phyloP scores from a whole-genome alignment of 176 grass and related monocot genomes.

The Triticum aestivum region IWGSC_CS_RefSeq_v2.1 NC_057794.1:447936297-447936796 shows the following conservation, averaged over 20 bases:
- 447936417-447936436: slow-evolving; percentile 3
- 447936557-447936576: neutral
- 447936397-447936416: neutral
- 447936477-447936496: neutral
- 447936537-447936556: neutral
- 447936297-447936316: slow-evolving; percentile 84
- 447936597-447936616: neutral
- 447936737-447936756: neutral
- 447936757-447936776: neutral
- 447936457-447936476: neutral
- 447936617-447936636: neutral
- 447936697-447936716: neutral
- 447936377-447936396: neutral
- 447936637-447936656: neutral
- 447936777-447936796: neutral
- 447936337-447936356: slow-evolving; percentile 76
- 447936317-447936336: slow-evolving; percentile 67
- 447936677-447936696: neutral
- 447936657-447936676: neutral
- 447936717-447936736: neutral
- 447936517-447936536: neutral
- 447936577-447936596: neutral
- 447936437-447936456: neutral
- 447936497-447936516: neutral
- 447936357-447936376: slow-evolving; percentile 50